Evolutionary conservation across 768 basidiomycete genomes (phyloP), one percentile per base, ranked within the genome.

Genomic region (Pleurotus giganteus): DNA sequence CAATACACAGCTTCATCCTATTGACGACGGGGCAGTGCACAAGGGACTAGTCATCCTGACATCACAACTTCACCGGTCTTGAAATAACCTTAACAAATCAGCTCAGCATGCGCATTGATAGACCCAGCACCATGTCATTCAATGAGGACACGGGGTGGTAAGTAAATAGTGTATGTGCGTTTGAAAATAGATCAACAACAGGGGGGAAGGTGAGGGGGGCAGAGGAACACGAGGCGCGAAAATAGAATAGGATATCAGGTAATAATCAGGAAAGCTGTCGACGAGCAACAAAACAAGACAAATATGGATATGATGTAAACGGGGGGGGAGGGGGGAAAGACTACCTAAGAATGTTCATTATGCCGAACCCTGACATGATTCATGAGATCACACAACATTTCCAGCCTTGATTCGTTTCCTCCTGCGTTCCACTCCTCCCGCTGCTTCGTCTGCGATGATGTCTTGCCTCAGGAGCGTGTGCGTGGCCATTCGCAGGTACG

Each of bases 381-480:
- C 53, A 58, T 47, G 44, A 58, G 41, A 58, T 58, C 19, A 58
- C 53, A 34, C 57, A 58, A 44, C 57, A 58, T 34, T 49, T 54
- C 43, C 53, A 44, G 21, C 42, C 32, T 17, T 53, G 41, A 23
- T 29, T 43, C 37, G 45, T 19, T 26, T 57, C 56, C 17, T 46
- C 47, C 29, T 39, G 36, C 15, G 37, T 17, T 5, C 36, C 47
- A 12, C n/a, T 47, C 29, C 53, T 53, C n/a, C 56, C 76, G 41
- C 82, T 82, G 60, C 77, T 84, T 66, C 71, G 77, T 65, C 82
- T 71, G 60, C 82, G 70, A 63, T 83, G 80, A 58, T 82, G 80
- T 46, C 72, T 74, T 7, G 62, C 68, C 27, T 70, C 68, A 41
- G 69, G 60, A 69, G 72, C 32, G 62, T 67, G 60, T 67, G 67